Conservation (phyloP, 192 early-diverging fungal species). For the Mortierella hygrophila region DNA sequence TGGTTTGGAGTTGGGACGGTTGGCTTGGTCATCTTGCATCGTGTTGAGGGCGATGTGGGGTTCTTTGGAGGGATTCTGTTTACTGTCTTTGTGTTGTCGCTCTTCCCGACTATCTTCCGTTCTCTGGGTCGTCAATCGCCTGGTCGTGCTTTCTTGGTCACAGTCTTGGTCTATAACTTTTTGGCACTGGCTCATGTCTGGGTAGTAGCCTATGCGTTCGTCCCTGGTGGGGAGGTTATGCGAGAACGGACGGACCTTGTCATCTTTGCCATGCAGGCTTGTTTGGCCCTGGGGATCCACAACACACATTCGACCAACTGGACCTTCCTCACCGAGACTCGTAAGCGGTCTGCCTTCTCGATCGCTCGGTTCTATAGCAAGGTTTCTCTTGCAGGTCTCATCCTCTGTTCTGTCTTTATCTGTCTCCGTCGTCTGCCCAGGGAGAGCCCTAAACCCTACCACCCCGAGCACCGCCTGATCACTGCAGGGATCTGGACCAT, state of each 20-base stretch:
- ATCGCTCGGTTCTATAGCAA: conserved; percentile 53
- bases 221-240: conserved; percentile 76
- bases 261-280: conserved; percentile 66
- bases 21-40: conserved; percentile 64
- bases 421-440: conserved; percentile 57
- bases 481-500: conserved; percentile 85
- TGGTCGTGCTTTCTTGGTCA: conserved; percentile 69
- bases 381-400: conserved; percentile 34
- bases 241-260: conserved; percentile 80
- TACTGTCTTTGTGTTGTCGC: conserved; percentile 65
- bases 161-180: conserved; percentile 73
- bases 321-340: neutral
- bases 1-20: conserved; percentile 69
- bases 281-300: conserved; percentile 65
- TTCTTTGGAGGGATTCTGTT: conserved; percentile 71
- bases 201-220: conserved; percentile 84
- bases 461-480: conserved; percentile 68
- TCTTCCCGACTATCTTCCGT: conserved; percentile 69
- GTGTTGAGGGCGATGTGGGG: conserved; percentile 66
- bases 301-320: conserved; percentile 28
- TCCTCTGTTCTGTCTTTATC: conserved; percentile 44
- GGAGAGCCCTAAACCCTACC: conserved; percentile 65
- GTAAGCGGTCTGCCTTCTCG: conserved; percentile 23
- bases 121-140: conserved; percentile 63
- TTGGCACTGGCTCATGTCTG: conserved; percentile 78